Evolutionary conservation across 2,329 filamentous ascomycete species (phyloP).

Genomic region (Metarhizium guizhouense): DNA sequence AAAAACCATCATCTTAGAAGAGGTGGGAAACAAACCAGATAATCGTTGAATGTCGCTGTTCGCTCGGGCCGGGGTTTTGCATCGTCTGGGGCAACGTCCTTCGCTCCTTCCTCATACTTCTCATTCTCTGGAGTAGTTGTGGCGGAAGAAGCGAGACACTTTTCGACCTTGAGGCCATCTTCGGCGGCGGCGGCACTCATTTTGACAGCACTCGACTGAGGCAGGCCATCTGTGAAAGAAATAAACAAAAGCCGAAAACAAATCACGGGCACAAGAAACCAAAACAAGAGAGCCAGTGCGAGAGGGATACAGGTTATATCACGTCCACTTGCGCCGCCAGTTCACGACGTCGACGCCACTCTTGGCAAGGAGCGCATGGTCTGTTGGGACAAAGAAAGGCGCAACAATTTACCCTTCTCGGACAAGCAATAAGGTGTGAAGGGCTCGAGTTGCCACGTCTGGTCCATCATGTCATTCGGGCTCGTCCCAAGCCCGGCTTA

Average conservation of each 20-base stretch:
- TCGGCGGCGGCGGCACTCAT: neutral
- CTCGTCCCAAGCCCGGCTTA: neutral
- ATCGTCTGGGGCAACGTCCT: neutral
- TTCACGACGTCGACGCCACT: neutral
- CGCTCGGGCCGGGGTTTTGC: slow-evolving; percentile 19
- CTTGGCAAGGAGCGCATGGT: neutral
- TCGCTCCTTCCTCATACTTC: neutral
- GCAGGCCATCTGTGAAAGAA: neutral
- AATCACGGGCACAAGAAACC: neutral
- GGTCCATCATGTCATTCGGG: neutral
- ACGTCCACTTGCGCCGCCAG: neutral
- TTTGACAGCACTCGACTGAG: neutral
- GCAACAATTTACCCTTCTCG: neutral
- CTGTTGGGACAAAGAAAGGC: neutral
- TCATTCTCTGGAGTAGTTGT: neutral
- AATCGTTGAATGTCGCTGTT: slow-evolving; percentile 36
- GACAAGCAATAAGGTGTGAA: neutral
- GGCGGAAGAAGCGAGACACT: neutral
- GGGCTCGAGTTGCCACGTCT: too few relatives aligned
- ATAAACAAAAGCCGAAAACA: neutral
- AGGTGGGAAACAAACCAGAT: slow-evolving; percentile 20
- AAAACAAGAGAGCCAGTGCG: neutral
- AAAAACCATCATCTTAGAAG: neutral
- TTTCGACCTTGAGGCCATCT: neutral
- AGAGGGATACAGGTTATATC: neutral